Percentiles rank a stretch among this genome's conserved stretches.
phyloP scores from a whole-genome alignment of 305 asterid genomes.

The Fraxinus baroniana region DNA sequence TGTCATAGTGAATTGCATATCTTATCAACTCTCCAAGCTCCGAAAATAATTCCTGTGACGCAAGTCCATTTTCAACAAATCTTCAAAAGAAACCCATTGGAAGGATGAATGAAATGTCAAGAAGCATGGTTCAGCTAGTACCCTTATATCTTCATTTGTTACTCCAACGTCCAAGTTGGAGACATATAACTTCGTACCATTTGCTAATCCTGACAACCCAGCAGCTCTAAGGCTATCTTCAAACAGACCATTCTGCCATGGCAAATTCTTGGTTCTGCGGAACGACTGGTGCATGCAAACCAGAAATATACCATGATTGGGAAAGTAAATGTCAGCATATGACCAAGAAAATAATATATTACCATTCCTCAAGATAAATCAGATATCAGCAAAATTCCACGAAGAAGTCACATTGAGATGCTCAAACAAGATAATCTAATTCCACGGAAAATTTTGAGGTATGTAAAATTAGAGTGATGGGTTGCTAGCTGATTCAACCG shows the following conservation, averaged over 20 bases:
- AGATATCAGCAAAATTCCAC: constrained; percentile 53
- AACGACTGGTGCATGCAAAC: constrained; percentile 84
- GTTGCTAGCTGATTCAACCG: constrained; percentile 43
- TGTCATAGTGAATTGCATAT: constrained; percentile 85
- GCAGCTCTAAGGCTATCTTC: constrained; percentile 95
- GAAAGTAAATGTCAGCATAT: constrained; percentile 57
- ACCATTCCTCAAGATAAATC: constrained; percentile 64
- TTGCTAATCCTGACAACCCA: constrained; percentile 69
- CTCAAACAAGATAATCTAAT: constrained; percentile 53
- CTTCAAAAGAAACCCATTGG: constrained; percentile 37
- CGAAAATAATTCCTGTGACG: constrained; percentile 78
- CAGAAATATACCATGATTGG: constrained; percentile 57
- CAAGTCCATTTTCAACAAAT: constrained; percentile 49
- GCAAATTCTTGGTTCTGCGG: constrained; percentile 77
- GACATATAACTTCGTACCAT: constrained; percentile 71
- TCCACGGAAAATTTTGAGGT: constrained; percentile 40
- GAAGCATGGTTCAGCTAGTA: constrained; percentile 39
- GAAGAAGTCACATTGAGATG: constrained; percentile 49
- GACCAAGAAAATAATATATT: constrained; percentile 48
- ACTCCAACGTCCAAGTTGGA: constrained; percentile 87
- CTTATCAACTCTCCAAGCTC: constrained; percentile 88
- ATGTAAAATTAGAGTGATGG: constrained; percentile 45
- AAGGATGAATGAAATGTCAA: constrained; percentile 29
- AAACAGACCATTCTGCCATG: constrained; percentile 84
- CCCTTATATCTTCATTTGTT: constrained; percentile 94